These are phyloP conservation scores for Pisolithus orientalis DNA, from an alignment of 768 basidiomycete species.

Conservation along the genomic window DNA sequence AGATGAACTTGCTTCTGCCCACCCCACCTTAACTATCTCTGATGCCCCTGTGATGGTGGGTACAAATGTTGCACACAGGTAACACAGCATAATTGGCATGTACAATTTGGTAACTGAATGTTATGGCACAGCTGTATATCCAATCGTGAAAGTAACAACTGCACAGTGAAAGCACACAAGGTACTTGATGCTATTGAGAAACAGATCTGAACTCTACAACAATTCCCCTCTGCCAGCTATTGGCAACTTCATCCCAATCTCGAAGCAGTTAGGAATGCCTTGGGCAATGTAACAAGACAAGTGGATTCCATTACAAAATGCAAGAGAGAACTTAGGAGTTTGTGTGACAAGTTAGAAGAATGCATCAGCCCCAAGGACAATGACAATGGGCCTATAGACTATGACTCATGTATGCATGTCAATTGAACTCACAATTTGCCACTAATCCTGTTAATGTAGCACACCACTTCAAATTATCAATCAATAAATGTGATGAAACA, in stretches of 20 bases:
- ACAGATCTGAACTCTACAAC: neutral
- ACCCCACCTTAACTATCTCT: too few relatives aligned
- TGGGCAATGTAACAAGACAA: neutral
- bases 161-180: neutral
- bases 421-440: neutral
- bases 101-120: too few relatives aligned
- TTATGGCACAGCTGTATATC: neutral
- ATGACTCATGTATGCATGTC: neutral
- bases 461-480: constrained; percentile 1
- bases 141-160: neutral
- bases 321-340: neutral
- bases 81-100: too few relatives aligned
- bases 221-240: neutral
- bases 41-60: too few relatives aligned
- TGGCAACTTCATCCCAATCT: neutral
- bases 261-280: neutral
- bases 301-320: neutral
- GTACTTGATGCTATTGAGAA: neutral
- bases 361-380: neutral
- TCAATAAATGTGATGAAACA: constrained; percentile 6
- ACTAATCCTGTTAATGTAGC: neutral
- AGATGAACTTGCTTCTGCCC: too few relatives aligned
- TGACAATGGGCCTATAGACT: neutral
- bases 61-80: neutral
- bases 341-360: neutral